These are phyloP conservation scores for Talinum fruticosum DNA, from an alignment of 148 eudicot species.

Conservation along the genomic window DNA sequence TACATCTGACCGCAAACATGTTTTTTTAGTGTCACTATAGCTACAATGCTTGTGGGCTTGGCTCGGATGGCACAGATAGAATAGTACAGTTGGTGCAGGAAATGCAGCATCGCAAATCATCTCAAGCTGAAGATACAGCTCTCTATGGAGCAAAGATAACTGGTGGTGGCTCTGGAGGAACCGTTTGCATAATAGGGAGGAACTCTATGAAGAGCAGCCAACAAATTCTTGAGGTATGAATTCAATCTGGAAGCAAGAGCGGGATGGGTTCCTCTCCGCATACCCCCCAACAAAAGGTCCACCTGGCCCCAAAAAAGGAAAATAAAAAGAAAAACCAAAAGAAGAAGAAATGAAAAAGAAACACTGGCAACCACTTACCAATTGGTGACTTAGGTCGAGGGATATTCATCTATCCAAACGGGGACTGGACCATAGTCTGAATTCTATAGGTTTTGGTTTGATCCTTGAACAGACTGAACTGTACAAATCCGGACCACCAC, in stretches of 20 bases:
- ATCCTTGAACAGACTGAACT: too few relatives aligned
- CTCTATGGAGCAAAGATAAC: slow-evolving; percentile 92
- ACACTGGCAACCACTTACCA: too few relatives aligned
- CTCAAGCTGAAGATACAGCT: slow-evolving; percentile 52
- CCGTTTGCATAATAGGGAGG: slow-evolving; percentile 77
- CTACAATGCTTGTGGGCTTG: slow-evolving; percentile 96
- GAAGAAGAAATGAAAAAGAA: too few relatives aligned
- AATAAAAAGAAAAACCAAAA: too few relatives aligned
- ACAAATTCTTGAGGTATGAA: slow-evolving; percentile 73
- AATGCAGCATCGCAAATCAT: slow-evolving; percentile 63
- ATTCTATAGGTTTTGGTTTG: too few relatives aligned
- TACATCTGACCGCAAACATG: slow-evolving; percentile 15
- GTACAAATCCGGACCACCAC: too few relatives aligned
- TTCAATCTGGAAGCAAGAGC: background rate
- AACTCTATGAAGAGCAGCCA: slow-evolving; percentile 73
- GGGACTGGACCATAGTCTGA: too few relatives aligned
- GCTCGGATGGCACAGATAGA: slow-evolving; percentile 96
- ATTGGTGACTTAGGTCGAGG: too few relatives aligned
- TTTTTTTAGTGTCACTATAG: slow-evolving; percentile 93
- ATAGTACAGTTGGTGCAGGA: slow-evolving; percentile 86
- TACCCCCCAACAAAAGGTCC: background rate
- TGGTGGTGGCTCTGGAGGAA: slow-evolving; percentile 99
- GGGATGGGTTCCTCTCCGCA: background rate
- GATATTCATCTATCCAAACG: too few relatives aligned
- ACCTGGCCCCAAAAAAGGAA: too few relatives aligned